phyloP scores from a whole-genome alignment of 2,329 filamentous ascomycete genomes.

The Mycocentrospora acerina region DNA sequence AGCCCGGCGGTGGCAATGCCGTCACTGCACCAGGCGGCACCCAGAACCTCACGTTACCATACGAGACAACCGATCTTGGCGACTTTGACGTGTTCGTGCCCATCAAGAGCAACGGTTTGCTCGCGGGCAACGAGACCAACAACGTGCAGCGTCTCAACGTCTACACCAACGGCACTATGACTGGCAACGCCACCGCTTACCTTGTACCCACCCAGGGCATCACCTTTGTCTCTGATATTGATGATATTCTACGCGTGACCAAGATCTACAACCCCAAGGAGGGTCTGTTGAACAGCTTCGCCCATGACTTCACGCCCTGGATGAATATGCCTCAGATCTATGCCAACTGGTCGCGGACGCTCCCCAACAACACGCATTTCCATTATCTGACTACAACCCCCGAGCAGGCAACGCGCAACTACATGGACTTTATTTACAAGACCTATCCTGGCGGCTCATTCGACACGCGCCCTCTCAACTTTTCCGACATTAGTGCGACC shows the following conservation, averaged over 20 bases:
- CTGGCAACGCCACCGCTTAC: conserved; percentile 75
- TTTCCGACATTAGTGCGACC: conserved; percentile 72
- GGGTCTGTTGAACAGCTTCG: conserved; percentile 75
- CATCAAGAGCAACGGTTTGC: conserved; percentile 58
- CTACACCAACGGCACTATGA: conserved; percentile 63
- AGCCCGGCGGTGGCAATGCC: conserved; percentile 52
- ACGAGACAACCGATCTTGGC: conserved; percentile 65
- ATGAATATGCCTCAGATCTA: conserved; percentile 80
- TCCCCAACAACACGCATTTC: conserved; percentile 68
- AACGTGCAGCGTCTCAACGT: conserved; percentile 69
- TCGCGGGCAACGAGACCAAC: conserved; percentile 64
- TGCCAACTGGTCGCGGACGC: conserved; percentile 68
- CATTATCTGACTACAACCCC: conserved; percentile 81
- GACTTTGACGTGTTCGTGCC: conserved; percentile 73
- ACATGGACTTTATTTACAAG: conserved; percentile 76
- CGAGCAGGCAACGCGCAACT: conserved; percentile 74
- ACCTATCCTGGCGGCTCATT: conserved; percentile 77
- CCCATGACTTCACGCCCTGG: conserved; percentile 69
- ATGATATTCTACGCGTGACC: conserved; percentile 77
- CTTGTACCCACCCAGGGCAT: conserved; percentile 70
- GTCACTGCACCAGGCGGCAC: conserved; percentile 59
- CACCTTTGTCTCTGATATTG: conserved; percentile 75
- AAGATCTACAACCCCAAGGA: conserved; percentile 77
- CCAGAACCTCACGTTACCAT: conserved; percentile 65
- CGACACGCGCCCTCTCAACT: conserved; percentile 73